Evolutionary conservation across 305 asterid species (phyloP).

Genomic region (Solanum hybrid): DNA sequence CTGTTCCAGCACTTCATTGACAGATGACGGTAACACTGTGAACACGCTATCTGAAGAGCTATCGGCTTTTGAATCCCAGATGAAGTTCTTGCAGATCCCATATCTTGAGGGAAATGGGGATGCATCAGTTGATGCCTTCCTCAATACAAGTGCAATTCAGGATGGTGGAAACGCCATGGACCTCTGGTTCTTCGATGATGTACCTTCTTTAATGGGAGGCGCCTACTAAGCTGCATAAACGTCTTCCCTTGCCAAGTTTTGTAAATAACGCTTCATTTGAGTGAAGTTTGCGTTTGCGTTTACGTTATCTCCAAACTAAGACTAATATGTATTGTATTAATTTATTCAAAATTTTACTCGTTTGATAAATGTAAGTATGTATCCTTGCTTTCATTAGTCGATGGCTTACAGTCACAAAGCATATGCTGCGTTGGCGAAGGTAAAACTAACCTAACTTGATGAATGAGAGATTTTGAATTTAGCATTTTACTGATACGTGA

Average conservation of each 20-base stretch:
- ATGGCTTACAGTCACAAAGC: background rate
- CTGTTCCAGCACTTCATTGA: slow-evolving; percentile 10
- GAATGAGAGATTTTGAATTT: background rate
- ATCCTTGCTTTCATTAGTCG: background rate
- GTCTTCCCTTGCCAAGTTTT: slow-evolving; percentile 10
- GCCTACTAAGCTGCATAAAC: slow-evolving; percentile 33
- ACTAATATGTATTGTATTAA: background rate
- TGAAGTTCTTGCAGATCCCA: slow-evolving; percentile 65
- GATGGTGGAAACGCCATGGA: slow-evolving; percentile 49
- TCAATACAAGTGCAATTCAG: slow-evolving; percentile 46
- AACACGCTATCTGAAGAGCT: slow-evolving; percentile 32
- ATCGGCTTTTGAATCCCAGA: slow-evolving; percentile 50
- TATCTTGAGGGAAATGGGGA: slow-evolving; percentile 66
- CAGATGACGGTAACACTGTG: slow-evolving; percentile 16
- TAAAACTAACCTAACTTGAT: background rate
- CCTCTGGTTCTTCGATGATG: slow-evolving; percentile 75
- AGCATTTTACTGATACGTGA: background rate
- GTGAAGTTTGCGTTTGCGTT: slow-evolving; percentile 12
- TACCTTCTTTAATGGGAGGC: slow-evolving; percentile 47
- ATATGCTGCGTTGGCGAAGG: background rate
- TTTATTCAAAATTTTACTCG: background rate
- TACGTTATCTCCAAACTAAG: background rate
- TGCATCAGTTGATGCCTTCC: slow-evolving; percentile 59
- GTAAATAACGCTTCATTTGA: slow-evolving; percentile 79
- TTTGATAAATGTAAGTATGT: background rate